Conservation (phyloP, 176 grass and related monocot genomes). For the Oryza glumipatula region DNA sequence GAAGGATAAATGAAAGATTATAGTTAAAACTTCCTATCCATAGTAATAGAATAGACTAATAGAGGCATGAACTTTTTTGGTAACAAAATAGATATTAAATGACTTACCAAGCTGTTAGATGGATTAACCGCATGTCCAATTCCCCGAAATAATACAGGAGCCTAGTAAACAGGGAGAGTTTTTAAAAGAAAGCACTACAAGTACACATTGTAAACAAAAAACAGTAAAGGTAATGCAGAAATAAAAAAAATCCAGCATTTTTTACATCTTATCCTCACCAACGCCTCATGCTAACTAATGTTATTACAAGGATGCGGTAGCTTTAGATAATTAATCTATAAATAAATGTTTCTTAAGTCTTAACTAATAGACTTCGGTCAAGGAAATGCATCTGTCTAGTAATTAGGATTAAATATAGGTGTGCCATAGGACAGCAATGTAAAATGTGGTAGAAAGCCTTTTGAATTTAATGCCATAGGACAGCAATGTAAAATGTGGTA, state of each 20-base stretch:
- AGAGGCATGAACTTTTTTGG: not conserved
- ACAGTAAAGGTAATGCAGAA: not conserved
- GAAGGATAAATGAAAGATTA: slow-evolving; percentile 10
- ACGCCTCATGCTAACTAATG: not conserved
- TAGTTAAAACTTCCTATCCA: not conserved
- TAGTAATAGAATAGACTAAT: not conserved
- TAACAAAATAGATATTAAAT: slow-evolving; percentile 27
- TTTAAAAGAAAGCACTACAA: slow-evolving; percentile 25
- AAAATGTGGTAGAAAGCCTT: not conserved
- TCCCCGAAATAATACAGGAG: slow-evolving; percentile 85
- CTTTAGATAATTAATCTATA: slow-evolving; percentile 9
- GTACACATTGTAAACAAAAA: not conserved
- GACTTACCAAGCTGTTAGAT: slow-evolving; percentile 78
- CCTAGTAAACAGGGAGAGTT: slow-evolving; percentile 43
- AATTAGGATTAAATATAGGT: slow-evolving; percentile 9
- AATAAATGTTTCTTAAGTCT: not conserved
- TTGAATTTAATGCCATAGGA: slow-evolving; percentile 3
- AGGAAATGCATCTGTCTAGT: not conserved
- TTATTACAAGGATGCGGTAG: not conserved
- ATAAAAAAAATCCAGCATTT: not conserved
- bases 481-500: not conserved
- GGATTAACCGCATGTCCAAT: slow-evolving; percentile 80
- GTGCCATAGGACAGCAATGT: not conserved
- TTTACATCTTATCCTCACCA: not conserved
- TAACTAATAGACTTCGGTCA: not conserved